Conservation (phyloP, 441 rosid species). For the Biscutella laevigata region DNA sequence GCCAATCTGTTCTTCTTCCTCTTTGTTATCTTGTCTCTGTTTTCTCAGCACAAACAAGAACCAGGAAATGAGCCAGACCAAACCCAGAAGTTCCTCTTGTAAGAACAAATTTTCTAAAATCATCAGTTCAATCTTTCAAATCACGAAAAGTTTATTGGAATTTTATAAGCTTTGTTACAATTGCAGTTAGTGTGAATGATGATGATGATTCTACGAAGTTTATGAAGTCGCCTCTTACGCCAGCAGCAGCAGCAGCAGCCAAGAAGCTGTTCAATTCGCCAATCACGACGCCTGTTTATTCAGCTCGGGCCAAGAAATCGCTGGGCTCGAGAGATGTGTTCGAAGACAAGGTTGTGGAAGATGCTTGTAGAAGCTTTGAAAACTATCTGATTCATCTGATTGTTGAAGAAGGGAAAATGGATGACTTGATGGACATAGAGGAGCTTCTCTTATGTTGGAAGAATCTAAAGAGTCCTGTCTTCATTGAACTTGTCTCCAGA, state of each 20-base stretch:
- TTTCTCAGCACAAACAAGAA: conserved; percentile 11
- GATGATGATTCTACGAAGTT: conserved; percentile 14
- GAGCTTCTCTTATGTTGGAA: conserved; percentile 77
- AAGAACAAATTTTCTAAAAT: conserved; percentile 3
- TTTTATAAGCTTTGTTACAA: not conserved
- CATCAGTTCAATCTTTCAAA: not conserved
- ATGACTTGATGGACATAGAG: conserved; percentile 65
- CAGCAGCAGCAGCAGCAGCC: conserved; percentile 11
- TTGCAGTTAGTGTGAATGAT: conserved; percentile 18
- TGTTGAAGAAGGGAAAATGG: conserved; percentile 62
- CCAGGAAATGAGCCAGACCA: conserved; percentile 30
- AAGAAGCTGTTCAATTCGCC: conserved; percentile 35
- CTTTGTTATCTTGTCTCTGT: conserved; percentile 22
- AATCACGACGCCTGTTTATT: conserved; percentile 38
- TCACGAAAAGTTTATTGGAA: not conserved
- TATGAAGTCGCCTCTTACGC: conserved; percentile 24
- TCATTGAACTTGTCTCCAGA: conserved; percentile 54
- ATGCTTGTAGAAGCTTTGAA: conserved; percentile 73
- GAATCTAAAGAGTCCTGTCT: conserved; percentile 64
- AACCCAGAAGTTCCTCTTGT: conserved; percentile 27
- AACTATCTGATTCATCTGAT: conserved; percentile 70
- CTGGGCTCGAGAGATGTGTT: conserved; percentile 18
- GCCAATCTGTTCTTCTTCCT: conserved; percentile 14
- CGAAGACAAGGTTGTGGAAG: conserved; percentile 41
- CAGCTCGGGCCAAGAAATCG: conserved; percentile 12